Evolutionary conservation across 208 protist genomes (phyloP), one percentile per base, ranked within the genome.

Genomic region (Herpetomonas samuelpessoai): DNA sequence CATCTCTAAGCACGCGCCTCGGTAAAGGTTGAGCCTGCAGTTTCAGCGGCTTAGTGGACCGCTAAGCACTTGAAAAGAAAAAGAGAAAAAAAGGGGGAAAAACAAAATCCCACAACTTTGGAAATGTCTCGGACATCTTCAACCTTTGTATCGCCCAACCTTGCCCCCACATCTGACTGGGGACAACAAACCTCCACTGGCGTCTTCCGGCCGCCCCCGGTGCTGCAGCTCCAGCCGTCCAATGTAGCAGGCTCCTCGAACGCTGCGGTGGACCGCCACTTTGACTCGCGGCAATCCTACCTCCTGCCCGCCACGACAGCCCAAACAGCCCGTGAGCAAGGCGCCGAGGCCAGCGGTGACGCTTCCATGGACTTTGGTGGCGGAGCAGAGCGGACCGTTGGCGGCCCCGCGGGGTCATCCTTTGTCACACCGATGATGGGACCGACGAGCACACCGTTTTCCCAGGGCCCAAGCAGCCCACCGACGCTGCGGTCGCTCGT

Each of bases 131-230:
- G 59, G 12, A 74, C 61, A 4, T 77, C 63, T 22, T 77, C 75
- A 0, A 70, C 67, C 2, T 86, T 83, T 55, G 83, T 90, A 6
- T 90, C 79, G 28, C 83, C 79, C 26, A 83, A 66, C 41, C 65
- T 90, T 7, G 70, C 72, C 6, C 76, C 83, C 16, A 84, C 83
- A 25, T 74, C 71, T 3, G 75, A 73, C 14, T 90, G 83, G 83
- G 67, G 66, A 3, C 71, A 84, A 39, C 76, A 90, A 57, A 84
- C 72, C 24, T 76, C 76, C 9, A 86, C 83, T 0, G 83, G 83
- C 12, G 65, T 79, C n/a, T 90, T 90, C 52, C 76, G 83, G n/a
- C 79, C 83, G 16, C 83, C 83, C n/a, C 68, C 65, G 14, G 24
- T 60, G 19, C 55, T 71, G 41, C 55, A 54, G 21, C 38, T 75